Conservation (phyloP, 1,284 basidiomycete genomes). For the Peniophora sp. region DNA sequence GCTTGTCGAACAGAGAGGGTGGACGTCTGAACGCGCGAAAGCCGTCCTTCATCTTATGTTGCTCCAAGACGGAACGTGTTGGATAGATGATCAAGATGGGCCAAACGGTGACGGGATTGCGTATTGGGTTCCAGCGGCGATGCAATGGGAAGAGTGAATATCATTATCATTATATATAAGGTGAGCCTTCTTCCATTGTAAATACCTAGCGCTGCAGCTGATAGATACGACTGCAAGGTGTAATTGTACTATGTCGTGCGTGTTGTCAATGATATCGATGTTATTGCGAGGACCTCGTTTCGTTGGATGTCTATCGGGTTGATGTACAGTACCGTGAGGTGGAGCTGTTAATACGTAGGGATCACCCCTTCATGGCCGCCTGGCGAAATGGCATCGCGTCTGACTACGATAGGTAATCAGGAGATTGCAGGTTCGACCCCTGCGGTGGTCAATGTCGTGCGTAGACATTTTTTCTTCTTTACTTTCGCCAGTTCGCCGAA, state of each 20-base stretch:
- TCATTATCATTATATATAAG: no score
- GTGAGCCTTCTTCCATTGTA: no score
- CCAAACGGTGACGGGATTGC: slow-evolving; percentile 40
- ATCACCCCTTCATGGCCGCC: slow-evolving; percentile 36
- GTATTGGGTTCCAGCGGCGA: slow-evolving; percentile 81
- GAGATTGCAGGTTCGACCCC: slow-evolving; percentile 45
- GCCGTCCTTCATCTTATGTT: slow-evolving; percentile 86
- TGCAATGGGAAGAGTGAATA: slow-evolving; percentile 72
- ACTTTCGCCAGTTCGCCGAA: not conserved
- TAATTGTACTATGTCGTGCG: slow-evolving; percentile 4
- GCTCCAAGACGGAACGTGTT: slow-evolving; percentile 85
- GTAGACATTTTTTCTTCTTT: not conserved
- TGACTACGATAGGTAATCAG: slow-evolving; percentile 54
- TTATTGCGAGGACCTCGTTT: no score
- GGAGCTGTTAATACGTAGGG: no score
- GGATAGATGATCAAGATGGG: slow-evolving; percentile 85
- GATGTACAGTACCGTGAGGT: no score
- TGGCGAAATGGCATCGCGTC: slow-evolving; percentile 78
- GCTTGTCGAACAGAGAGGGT: slow-evolving; percentile 57
- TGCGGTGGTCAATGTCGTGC: slow-evolving; percentile 30
- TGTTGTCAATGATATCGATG: no score
- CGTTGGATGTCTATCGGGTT: no score
- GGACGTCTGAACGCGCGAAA: slow-evolving; percentile 71
- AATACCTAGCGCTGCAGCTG: no score
- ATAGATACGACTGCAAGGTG: not conserved